Conservation (phyloP, 106 monocot species). For the Xerophyta viscosa region DNA sequence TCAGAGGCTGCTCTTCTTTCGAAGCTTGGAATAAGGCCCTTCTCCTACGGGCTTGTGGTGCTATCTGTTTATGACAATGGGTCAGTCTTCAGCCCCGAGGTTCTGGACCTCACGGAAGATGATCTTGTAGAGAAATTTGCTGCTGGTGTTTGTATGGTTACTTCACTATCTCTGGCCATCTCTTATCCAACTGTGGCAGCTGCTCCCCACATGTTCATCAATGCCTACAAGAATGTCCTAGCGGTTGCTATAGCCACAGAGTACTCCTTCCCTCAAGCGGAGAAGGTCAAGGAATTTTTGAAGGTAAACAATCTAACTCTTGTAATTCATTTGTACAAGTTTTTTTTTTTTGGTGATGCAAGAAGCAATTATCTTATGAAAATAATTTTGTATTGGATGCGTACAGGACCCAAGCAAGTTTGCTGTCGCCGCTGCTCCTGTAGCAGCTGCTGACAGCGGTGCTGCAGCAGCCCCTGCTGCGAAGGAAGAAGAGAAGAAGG, state of each 20-base stretch:
- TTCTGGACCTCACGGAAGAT: conserved; percentile 76
- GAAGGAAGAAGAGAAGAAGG: conserved; percentile 50
- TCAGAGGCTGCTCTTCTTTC: conserved; percentile 86
- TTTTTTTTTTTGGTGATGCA: no score
- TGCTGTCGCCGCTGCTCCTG: conserved; percentile 47
- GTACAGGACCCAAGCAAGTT: conserved; percentile 89
- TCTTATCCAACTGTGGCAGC: conserved; percentile 70
- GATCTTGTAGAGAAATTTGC: conserved; percentile 77
- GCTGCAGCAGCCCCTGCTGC: conserved; percentile 26
- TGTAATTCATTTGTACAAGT: no score
- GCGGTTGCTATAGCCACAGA: conserved; percentile 70
- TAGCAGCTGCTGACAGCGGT: conserved; percentile 12
- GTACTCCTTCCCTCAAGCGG: conserved; percentile 77
- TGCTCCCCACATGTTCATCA: conserved; percentile 86
- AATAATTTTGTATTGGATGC: no score
- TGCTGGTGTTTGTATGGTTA: conserved; percentile 57
- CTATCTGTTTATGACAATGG: conserved; percentile 60
- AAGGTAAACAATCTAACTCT: conserved; percentile 40
- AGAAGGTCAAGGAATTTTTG: conserved; percentile 73
- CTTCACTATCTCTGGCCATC: conserved; percentile 57
- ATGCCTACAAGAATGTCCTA: conserved; percentile 83
- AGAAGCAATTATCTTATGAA: no score
- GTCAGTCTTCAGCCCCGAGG: conserved; percentile 75
- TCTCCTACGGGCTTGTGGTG: conserved; percentile 84
- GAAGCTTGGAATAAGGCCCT: conserved; percentile 88